Percentiles rank a stretch among this genome's conserved stretches.
Evolutionary conservation across 371 early-diverging fungal species (phyloP).

Genomic region (Mucor irregularis): DNA sequence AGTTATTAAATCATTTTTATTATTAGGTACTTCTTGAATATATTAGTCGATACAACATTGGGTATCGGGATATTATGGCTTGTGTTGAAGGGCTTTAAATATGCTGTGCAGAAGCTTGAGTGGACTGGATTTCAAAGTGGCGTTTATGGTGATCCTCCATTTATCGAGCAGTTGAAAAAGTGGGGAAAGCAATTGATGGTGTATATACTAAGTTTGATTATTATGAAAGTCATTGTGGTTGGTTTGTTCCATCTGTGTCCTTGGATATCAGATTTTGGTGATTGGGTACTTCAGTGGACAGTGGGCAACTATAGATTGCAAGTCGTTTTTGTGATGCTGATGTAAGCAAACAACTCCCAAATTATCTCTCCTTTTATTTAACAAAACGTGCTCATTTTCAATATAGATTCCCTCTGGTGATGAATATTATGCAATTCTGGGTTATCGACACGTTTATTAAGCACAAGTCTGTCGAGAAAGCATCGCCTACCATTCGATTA

Average conservation of each 20-base stretch:
- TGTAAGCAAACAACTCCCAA: conserved; percentile 29
- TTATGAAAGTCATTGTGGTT: conserved; percentile 65
- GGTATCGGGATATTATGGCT: conserved; percentile 67
- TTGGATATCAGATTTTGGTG: conserved; percentile 59
- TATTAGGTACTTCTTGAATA: conserved; percentile 72
- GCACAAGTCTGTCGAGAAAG: conserved; percentile 43
- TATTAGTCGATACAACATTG: conserved; percentile 68
- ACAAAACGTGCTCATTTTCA: conserved; percentile 52
- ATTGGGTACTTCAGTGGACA: conserved; percentile 57
- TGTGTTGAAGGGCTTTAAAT: conserved; percentile 50
- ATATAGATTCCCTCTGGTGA: conserved; percentile 60
- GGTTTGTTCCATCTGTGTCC: conserved; percentile 49
- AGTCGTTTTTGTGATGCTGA: conserved; percentile 51
- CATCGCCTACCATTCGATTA: conserved; percentile 9
- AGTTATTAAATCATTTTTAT: neutral
- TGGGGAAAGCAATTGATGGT: conserved; percentile 63
- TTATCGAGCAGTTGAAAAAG: conserved; percentile 41
- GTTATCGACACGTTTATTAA: conserved; percentile 68
- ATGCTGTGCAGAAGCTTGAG: conserved; percentile 28
- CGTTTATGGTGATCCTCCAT: conserved; percentile 66
- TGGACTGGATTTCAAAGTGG: conserved; percentile 59
- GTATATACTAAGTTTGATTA: conserved; percentile 52
- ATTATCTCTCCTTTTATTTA: neutral
- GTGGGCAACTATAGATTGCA: conserved; percentile 43
- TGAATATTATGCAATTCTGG: conserved; percentile 73